Percentiles rank a stretch among this genome's conserved stretches.
phyloP scores from a whole-genome alignment of 148 eudicot genomes.

The Rhododendron ferrugineum region DNA sequence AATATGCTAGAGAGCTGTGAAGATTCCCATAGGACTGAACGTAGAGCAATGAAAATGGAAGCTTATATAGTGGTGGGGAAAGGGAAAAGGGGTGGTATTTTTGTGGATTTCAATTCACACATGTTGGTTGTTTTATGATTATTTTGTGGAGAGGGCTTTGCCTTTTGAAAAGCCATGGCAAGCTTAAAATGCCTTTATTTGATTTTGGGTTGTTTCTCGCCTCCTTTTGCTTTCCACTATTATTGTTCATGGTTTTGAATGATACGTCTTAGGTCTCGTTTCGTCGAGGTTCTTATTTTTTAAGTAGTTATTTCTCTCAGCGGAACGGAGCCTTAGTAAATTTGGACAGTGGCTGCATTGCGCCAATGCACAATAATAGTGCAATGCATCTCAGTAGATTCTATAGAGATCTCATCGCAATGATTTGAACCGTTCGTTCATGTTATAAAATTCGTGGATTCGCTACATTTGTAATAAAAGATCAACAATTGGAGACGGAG shows the following conservation, averaged over 20 bases:
- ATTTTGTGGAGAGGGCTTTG: not conserved
- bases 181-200: not conserved
- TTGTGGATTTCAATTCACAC: not conserved
- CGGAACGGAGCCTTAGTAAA: not conserved
- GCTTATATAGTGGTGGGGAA: slow-evolving; percentile 5
- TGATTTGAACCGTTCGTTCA: not conserved
- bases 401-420: not conserved
- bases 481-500: not conserved
- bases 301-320: no score
- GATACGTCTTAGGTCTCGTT: not conserved
- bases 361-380: not conserved
- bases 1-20: not conserved
- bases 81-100: not conserved
- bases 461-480: no score
- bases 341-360: not conserved
- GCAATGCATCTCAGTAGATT: not conserved
- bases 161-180: slow-evolving; percentile 5
- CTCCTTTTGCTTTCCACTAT: slow-evolving; percentile 4
- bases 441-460: not conserved
- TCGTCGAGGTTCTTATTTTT: no score
- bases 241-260: not conserved
- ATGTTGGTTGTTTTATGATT: not conserved
- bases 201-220: not conserved
- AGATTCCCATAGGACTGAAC: not conserved
- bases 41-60: not conserved